A percentile compares a stretch with the other conserved stretches of the same genome.
Evolutionary conservation across 2,329 filamentous ascomycete species (phyloP).

Genomic region (Trichoderma afroharzianum): DNA sequence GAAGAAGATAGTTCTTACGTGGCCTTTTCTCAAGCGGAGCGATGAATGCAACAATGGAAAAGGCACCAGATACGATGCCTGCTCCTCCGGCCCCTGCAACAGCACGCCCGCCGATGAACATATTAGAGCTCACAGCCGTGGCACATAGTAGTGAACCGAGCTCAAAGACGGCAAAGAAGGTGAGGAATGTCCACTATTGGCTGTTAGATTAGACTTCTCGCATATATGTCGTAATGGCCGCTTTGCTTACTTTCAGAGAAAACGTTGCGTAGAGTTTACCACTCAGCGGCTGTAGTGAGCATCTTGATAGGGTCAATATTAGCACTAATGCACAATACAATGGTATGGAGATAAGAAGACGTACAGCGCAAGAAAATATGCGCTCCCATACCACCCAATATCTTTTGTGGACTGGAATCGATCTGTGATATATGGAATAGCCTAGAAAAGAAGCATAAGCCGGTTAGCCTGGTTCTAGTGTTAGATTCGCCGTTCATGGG

Average conservation of each 20-base stretch:
- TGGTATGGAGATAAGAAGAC: not conserved
- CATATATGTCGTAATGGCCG: not conserved
- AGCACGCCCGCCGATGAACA: not conserved
- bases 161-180: not conserved
- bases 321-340: not conserved
- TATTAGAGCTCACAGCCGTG: not conserved
- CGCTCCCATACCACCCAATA: not conserved
- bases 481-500: not conserved
- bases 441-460: not conserved
- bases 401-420: not conserved
- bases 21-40: not conserved
- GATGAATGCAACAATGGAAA: not conserved
- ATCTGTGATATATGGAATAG: not conserved
- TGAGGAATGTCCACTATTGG: not conserved
- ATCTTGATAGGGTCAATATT: not conserved
- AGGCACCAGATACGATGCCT: not conserved
- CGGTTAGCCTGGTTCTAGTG: not conserved
- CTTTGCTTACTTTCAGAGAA: not conserved
- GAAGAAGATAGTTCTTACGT: not conserved
- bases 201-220: not conserved
- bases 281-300: not conserved
- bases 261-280: not conserved
- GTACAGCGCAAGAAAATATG: not conserved
- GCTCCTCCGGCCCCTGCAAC: not conserved
- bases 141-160: not conserved